A percentile compares a stretch with the other conserved stretches of the same genome.
phyloP scores from a whole-genome alignment of 2,329 filamentous ascomycete species.

The Colletotrichum tropicicola region DNA sequence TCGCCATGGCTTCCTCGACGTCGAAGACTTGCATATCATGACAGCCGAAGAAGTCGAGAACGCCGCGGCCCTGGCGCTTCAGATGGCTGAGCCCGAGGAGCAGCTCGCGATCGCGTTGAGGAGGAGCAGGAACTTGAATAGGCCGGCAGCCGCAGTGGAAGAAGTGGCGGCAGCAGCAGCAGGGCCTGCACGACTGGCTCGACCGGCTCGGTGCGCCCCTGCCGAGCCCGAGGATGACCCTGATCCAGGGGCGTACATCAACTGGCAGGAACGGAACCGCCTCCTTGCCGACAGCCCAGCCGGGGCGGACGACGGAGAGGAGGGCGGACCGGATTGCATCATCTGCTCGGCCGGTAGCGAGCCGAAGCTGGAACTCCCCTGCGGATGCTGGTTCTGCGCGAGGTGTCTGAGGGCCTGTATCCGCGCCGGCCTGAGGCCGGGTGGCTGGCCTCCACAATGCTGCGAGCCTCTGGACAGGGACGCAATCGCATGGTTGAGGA shows the following conservation, averaged over 20 bases:
- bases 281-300: slow-evolving; percentile 4
- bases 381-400: slow-evolving; percentile 29
- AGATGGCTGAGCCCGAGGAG: slow-evolving; percentile 6
- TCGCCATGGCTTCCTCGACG: slow-evolving; percentile 8
- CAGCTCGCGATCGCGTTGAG: slow-evolving; percentile 17
- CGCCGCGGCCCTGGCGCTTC: slow-evolving; percentile 12
- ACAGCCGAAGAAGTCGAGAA: slow-evolving; percentile 9
- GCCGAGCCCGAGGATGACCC: not conserved
- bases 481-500: slow-evolving; percentile 9
- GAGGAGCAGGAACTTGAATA: not conserved
- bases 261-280: slow-evolving; percentile 24
- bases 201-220: too few relatives aligned
- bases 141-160: not conserved
- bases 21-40: not conserved
- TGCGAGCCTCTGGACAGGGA: slow-evolving; percentile 23
- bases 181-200: not conserved
- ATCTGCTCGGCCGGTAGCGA: slow-evolving; percentile 3
- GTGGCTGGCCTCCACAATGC: slow-evolving; percentile 30
- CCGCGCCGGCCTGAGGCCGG: slow-evolving; percentile 17
- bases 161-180: too few relatives aligned
- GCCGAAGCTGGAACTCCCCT: slow-evolving; percentile 13
- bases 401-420: slow-evolving; percentile 28
- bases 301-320: not conserved
- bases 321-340: not conserved
- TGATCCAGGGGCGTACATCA: not conserved